Evolutionary conservation across 1,284 basidiomycete genomes (phyloP), one percentile per base, ranked within the genome.

Genomic region (Trametes sp.): DNA sequence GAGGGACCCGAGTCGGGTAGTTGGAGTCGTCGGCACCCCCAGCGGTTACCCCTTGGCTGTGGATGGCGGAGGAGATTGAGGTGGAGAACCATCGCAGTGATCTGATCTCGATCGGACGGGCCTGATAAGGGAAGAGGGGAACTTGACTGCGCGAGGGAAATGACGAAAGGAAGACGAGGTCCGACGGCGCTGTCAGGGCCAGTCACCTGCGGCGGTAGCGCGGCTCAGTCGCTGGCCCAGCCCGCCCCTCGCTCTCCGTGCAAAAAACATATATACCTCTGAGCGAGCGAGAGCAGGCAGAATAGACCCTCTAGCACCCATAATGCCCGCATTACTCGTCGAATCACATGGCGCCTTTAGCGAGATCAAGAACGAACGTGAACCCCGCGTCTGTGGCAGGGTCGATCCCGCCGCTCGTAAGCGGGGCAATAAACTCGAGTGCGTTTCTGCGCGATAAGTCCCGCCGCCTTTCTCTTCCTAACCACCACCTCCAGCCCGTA

Each of bases 371-470:
- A 52, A 57, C 54, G 54, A 58, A 46, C 45, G 45, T 46, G 45
- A 46, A 57, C 45, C 42, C 59, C 50, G 54, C 59, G 21, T 49
- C 50, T 60, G 62, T 48, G 51, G 14, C 61, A 66, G 61, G 51
- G 57, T 61, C 63, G 59, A 57, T 24, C 13, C 45, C 13, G 42
- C 51, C 24, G 26, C 48, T 33, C 61, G 46, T 63, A 68, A 63
- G 61, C 64, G 64, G 62, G 42, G 56, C 59, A 63, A 68, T 65
- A 68, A 65, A 45, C 63, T 68, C 61, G 61, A 65, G 66, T 68
- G 62, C 61, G 66, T 68, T 45, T 49, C 52, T 31, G 42, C 54
- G 61, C 66, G 63, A 67, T 67, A 67, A 64, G 61, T 63, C 46
- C 62, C 54, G 51, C 61, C 64, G 62, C 26, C 23, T 48, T 59